Percentiles rank a stretch among this genome's conserved stretches.
Conservation (phyloP, 148 eudicot genomes). For the Hydrangea macrophylla region DNA sequence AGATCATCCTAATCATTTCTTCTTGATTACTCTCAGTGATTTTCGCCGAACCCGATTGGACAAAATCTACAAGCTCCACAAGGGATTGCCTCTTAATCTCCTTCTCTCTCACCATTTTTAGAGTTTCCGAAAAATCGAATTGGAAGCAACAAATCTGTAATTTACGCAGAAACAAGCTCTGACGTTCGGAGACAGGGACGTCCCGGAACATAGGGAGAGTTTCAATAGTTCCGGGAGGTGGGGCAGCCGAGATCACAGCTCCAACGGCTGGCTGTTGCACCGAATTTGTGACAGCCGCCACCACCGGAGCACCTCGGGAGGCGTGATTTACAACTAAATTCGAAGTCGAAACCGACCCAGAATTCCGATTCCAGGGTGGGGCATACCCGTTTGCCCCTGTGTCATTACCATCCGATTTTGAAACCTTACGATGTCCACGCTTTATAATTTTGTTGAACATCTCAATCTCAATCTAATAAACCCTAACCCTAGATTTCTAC, state of each 20-base stretch:
- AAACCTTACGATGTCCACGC: conserved; percentile 43
- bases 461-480: conserved; percentile 21
- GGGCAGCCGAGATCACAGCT: conserved; percentile 7
- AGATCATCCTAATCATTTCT: conserved; percentile 56
- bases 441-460: conserved; percentile 59
- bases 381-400: conserved; percentile 3
- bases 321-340: conserved; percentile 63
- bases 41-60: conserved; percentile 50
- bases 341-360: conserved; percentile 36
- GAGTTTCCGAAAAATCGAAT: conserved; percentile 42
- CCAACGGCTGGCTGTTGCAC: conserved; percentile 17
- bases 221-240: conserved; percentile 35
- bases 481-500: conserved; percentile 17
- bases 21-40: conserved; percentile 53
- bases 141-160: conserved; percentile 46
- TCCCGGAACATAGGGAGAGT: conserved; percentile 46
- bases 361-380: conserved; percentile 32
- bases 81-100: conserved; percentile 56
- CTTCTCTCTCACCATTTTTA: conserved; percentile 53
- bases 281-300: not conserved
- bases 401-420: conserved; percentile 41
- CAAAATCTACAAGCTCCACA: conserved; percentile 53
- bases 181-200: conserved; percentile 45
- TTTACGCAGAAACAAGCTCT: conserved; percentile 46
- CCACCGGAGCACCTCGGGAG: conserved; percentile 31